Conservation (phyloP, 257 asterid species). For the Vinca minor region DNA sequence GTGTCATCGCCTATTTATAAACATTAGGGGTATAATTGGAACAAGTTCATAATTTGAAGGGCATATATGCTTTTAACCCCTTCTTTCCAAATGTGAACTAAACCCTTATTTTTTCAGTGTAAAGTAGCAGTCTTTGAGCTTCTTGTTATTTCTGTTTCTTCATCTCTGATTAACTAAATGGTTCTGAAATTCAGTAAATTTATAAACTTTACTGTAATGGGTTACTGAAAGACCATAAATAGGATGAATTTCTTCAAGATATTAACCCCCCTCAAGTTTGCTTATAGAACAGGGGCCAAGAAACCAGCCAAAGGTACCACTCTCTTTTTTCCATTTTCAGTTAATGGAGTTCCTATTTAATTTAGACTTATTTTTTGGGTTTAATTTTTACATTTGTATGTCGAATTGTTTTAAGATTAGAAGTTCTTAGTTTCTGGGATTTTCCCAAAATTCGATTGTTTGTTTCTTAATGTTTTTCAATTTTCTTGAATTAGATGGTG, state of each 20-base stretch:
- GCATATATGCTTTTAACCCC: too few species aligned
- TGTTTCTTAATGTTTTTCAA: not conserved
- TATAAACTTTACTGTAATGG: constrained; percentile 3
- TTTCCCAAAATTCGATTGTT: not conserved
- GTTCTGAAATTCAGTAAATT: too few species aligned
- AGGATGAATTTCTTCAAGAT: constrained; percentile 60
- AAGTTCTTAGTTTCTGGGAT: too few species aligned
- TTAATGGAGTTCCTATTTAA: too few species aligned
- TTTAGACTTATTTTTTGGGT: not conserved
- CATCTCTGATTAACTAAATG: not conserved
- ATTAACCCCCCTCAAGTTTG: constrained; percentile 29
- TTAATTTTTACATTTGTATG: too few species aligned
- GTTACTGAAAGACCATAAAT: constrained; percentile 15
- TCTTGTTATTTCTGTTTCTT: not conserved
- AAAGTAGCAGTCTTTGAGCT: constrained; percentile 9
- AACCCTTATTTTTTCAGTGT: too few species aligned
- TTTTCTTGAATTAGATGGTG: not conserved
- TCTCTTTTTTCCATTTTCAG: too few species aligned
- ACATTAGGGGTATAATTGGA: too few species aligned
- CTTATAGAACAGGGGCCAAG: constrained; percentile 30
- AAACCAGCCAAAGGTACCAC: constrained; percentile 47
- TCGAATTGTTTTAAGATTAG: too few species aligned
- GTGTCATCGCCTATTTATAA: too few species aligned
- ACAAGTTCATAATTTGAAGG: too few species aligned
- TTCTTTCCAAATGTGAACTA: too few species aligned